Evolutionary conservation across 129 eudicot species (phyloP).

Genomic region (Silybum marianum): DNA sequence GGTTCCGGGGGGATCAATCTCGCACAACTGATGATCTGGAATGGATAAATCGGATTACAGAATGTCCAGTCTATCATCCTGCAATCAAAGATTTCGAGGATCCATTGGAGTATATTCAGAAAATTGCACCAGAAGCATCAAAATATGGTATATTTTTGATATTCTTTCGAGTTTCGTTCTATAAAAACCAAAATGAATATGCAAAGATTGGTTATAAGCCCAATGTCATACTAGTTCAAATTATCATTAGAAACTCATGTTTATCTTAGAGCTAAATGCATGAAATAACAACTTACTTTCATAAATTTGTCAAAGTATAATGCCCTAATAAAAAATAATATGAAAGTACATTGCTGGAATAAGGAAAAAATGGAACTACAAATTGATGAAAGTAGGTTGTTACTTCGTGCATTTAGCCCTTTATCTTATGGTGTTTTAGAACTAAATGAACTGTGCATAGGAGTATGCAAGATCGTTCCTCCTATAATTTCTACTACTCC

Average conservation of each 20-base stretch:
- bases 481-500: slow-evolving; percentile 39
- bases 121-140: slow-evolving; percentile 55
- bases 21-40: slow-evolving; percentile 27
- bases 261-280: background rate
- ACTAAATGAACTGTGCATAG: slow-evolving; percentile 20
- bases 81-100: slow-evolving; percentile 51
- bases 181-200: background rate
- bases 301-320: background rate
- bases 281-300: background rate
- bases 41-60: slow-evolving; percentile 34
- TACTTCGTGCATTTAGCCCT: background rate
- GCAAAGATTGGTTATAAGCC: background rate
- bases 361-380: background rate
- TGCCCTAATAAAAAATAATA: background rate
- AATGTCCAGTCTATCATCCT: slow-evolving; percentile 61
- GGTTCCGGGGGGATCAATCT: background rate
- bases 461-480: slow-evolving; percentile 58
- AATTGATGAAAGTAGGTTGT: background rate
- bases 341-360: background rate
- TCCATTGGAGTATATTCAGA: slow-evolving; percentile 45
- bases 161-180: background rate
- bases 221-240: background rate
- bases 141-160: slow-evolving; percentile 42
- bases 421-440: background rate
- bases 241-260: background rate